Conservation (phyloP, 2,329 filamentous ascomycete genomes). For the Ophidiomyces ophidiicola region DNA sequence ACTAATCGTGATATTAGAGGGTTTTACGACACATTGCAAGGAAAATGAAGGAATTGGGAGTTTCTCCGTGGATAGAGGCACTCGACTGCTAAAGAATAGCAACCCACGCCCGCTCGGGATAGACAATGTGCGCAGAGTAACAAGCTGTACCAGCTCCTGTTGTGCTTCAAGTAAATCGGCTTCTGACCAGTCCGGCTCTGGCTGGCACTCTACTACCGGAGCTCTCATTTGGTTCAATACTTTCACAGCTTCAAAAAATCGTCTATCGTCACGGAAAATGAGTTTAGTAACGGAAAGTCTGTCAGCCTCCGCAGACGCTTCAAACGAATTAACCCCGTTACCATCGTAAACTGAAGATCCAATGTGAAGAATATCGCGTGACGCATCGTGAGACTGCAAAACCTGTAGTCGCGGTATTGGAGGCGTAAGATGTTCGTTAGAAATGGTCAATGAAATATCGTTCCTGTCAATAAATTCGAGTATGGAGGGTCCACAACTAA, state of each 20-base stretch:
- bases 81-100: constrained; percentile 74
- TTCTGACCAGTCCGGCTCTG: constrained; percentile 68
- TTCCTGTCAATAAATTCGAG: constrained; percentile 67
- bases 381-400: constrained; percentile 51
- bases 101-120: constrained; percentile 79
- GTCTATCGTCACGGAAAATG: constrained; percentile 82
- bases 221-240: constrained; percentile 77
- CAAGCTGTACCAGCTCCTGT: constrained; percentile 74
- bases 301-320: constrained; percentile 73
- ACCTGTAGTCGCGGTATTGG: constrained; percentile 25
- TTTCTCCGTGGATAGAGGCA: constrained; percentile 83
- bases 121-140: constrained; percentile 77
- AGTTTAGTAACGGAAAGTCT: constrained; percentile 70
- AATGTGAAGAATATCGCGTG: constrained; percentile 66
- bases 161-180: constrained; percentile 82
- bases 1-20: constrained; percentile 82
- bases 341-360: constrained; percentile 44
- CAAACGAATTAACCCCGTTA: constrained; percentile 46
- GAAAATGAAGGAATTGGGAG: constrained; percentile 85
- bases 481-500: constrained; percentile 59
- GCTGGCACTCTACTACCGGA: constrained; percentile 63
- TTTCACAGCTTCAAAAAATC: constrained; percentile 71
- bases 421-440: constrained; percentile 33
- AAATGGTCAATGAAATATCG: constrained; percentile 60
- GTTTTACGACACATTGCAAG: constrained; percentile 80